Conservation (phyloP, 1,139 yeast species). For the Scheffersomyces lignicola region DNA sequence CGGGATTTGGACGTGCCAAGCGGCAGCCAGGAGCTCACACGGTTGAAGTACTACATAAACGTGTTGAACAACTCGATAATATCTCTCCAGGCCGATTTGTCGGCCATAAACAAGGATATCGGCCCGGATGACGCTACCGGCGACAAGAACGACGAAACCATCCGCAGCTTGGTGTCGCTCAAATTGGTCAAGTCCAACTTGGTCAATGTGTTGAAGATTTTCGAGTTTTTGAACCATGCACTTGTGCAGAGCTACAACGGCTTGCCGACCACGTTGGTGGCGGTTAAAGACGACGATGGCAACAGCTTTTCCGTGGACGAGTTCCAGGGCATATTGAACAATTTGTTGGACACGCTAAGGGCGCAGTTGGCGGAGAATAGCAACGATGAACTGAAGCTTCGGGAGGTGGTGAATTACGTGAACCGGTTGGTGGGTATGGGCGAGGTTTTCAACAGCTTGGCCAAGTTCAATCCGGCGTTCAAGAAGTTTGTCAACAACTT, state of each 20-base stretch:
- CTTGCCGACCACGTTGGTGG: constrained; percentile 11
- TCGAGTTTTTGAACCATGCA: constrained; percentile 36
- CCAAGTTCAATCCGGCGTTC: constrained; percentile 49
- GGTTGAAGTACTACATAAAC: constrained; percentile 64
- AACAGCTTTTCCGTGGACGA: constrained; percentile 16
- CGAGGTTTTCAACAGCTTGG: constrained; percentile 53
- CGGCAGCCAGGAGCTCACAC: constrained; percentile 25
- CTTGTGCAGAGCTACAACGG: constrained; percentile 22
- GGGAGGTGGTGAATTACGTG: constrained; percentile 23
- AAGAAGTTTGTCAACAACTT: constrained; percentile 27
- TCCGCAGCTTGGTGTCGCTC: constrained; percentile 44
- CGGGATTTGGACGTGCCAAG: background rate
- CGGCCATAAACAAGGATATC: constrained; percentile 22
- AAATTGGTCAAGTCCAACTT: constrained; percentile 47
- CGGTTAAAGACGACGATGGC: constrained; percentile 7
- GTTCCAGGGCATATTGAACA: constrained; percentile 40
- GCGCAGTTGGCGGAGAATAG: constrained; percentile 10
- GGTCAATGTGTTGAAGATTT: constrained; percentile 40
- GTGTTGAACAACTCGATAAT: constrained; percentile 58
- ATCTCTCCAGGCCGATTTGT: constrained; percentile 52
- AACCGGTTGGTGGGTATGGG: constrained; percentile 46
- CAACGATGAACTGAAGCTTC: constrained; percentile 23
- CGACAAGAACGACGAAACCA: constrained; percentile 17
- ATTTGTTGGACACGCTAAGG: constrained; percentile 36
- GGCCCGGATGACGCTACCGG: constrained; percentile 12